A percentile compares a stretch with the other conserved stretches of the same genome.
phyloP scores from a whole-genome alignment of 208 protist genomes.

The Crithidia thermophila region DNA sequence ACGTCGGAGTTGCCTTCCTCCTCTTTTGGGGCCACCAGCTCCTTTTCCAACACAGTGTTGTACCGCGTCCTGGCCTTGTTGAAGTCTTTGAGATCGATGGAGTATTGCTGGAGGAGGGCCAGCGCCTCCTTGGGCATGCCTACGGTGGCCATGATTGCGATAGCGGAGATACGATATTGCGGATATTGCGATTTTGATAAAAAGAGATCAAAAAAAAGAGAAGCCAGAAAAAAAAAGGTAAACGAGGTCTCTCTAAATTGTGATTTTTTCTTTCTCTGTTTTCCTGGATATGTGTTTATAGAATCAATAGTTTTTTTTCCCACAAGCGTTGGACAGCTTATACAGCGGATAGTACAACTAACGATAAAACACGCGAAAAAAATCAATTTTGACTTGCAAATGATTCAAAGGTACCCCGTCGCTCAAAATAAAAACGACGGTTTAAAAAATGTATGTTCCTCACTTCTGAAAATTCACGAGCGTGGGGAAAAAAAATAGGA shows the following conservation, averaged over 20 bases:
- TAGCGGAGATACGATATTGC: not conserved
- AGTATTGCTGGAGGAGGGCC: conserved; percentile 67
- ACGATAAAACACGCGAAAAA: too few relatives aligned
- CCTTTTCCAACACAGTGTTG: conserved; percentile 41
- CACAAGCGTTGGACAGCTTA: too few relatives aligned
- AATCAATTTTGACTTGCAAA: too few relatives aligned
- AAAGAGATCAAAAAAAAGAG: conserved; percentile 32
- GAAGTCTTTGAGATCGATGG: conserved; percentile 82
- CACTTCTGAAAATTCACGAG: too few relatives aligned
- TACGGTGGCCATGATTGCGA: conserved; percentile 48
- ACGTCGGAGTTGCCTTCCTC: conserved; percentile 43
- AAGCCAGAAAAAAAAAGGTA: conserved; percentile 7
- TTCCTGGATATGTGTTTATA: too few relatives aligned
- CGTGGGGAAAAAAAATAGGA: not conserved
- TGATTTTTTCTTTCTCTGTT: not conserved
- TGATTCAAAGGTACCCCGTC: too few relatives aligned
- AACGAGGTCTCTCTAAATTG: not conserved
- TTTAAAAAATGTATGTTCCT: too few relatives aligned
- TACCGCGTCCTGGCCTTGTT: conserved; percentile 66
- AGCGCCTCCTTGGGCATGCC: conserved; percentile 49
- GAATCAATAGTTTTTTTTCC: too few relatives aligned
- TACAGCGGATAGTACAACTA: too few relatives aligned
- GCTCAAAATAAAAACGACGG: too few relatives aligned
- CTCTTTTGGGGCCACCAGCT: conserved; percentile 30
- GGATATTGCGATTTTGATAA: too few relatives aligned